Conservation (phyloP, 1,139 yeast genomes). For the Barnettozyma hawaiiensis region DNA sequence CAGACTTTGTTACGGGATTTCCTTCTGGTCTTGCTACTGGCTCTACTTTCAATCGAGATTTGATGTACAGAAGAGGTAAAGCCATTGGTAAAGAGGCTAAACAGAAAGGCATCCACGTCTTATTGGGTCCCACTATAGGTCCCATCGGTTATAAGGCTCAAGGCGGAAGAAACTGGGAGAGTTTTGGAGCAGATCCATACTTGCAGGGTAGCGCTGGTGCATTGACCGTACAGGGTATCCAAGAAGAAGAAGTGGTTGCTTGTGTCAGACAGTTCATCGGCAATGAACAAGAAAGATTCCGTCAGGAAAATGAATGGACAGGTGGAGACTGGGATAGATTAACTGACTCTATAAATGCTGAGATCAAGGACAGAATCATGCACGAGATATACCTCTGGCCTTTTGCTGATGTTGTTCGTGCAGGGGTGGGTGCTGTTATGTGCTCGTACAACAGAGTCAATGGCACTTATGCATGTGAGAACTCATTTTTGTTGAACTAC, state of each 20-base stretch:
- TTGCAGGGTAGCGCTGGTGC: conserved; percentile 53
- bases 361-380: conserved; percentile 57
- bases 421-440: conserved; percentile 60
- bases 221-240: conserved; percentile 50
- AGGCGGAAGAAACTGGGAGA: conserved; percentile 65
- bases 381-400: conserved; percentile 65
- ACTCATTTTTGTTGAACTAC: conserved; percentile 49
- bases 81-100: conserved; percentile 54
- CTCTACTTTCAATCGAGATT: conserved; percentile 49
- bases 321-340: conserved; percentile 39
- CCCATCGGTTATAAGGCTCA: conserved; percentile 61
- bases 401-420: conserved; percentile 55
- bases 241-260: conserved; percentile 53
- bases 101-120: conserved; percentile 50
- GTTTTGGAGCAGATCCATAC: conserved; percentile 61
- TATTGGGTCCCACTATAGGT: conserved; percentile 55
- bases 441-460: conserved; percentile 58
- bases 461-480: conserved; percentile 56
- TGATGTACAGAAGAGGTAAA: conserved; percentile 48
- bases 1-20: conserved; percentile 52
- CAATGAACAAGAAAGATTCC: conserved; percentile 59
- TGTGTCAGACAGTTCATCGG: conserved; percentile 43
- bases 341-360: conserved; percentile 39
- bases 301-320: conserved; percentile 53
- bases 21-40: conserved; percentile 60